These are phyloP conservation scores for Ascomycota sp. DNA, from an alignment of 2,329 filamentous ascomycete species.

Conservation along the genomic window DNA sequence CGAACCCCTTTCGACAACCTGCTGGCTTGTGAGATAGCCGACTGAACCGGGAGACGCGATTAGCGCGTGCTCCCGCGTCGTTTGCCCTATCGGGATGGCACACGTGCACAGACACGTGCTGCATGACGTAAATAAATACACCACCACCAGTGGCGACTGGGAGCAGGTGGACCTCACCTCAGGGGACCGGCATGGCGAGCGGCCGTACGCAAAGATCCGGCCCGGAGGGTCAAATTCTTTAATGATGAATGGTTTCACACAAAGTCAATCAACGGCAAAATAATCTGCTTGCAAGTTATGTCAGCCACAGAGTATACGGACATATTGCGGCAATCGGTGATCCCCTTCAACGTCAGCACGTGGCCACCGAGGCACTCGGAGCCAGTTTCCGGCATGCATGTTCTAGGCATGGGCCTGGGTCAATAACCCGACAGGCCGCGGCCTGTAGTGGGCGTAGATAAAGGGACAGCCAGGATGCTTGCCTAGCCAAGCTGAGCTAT, in stretches of 20 bases:
- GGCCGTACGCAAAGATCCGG: constrained; percentile 49
- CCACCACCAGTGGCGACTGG: constrained; percentile 58
- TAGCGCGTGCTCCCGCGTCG: too few relatives aligned
- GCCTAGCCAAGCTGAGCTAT: constrained; percentile 57
- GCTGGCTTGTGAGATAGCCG: too few relatives aligned
- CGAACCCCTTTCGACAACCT: too few relatives aligned
- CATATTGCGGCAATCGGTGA: constrained; percentile 45
- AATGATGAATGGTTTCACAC: constrained; percentile 73
- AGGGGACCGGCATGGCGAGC: constrained; percentile 65
- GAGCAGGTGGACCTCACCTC: constrained; percentile 39
- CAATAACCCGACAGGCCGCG: constrained; percentile 51
- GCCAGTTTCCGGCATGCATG: constrained; percentile 71
- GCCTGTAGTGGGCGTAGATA: constrained; percentile 66
- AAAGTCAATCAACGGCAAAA: constrained; percentile 75
- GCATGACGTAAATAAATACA: too few relatives aligned
- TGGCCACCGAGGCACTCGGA: constrained; percentile 42
- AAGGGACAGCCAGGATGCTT: constrained; percentile 61
- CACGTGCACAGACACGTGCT: too few relatives aligned
- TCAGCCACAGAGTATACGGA: constrained; percentile 50
- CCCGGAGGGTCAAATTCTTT: constrained; percentile 48
- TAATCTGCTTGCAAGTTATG: constrained; percentile 59
- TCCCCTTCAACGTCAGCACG: constrained; percentile 58
- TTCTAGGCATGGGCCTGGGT: constrained; percentile 54
- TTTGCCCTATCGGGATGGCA: too few relatives aligned
- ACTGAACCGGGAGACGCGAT: too few relatives aligned